Evolutionary conservation across 192 early-diverging fungal species (phyloP).

Genomic region (Podila verticillata): DNA sequence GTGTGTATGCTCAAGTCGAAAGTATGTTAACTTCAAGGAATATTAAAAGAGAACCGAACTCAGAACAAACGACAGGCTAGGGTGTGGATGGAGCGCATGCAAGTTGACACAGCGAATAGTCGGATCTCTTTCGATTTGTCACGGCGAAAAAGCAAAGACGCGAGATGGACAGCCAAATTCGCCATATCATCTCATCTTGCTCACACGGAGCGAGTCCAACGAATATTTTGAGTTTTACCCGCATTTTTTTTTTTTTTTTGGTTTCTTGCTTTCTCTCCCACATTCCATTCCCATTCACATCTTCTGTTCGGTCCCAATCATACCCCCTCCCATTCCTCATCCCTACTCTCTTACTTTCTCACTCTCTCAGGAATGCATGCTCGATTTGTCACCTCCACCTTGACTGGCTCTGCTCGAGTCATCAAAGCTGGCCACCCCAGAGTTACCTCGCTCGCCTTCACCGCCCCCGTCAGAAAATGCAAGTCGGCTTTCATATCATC

Average conservation of each 20-base stretch:
- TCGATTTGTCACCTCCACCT: conserved; percentile 30
- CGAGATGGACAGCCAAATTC: background rate
- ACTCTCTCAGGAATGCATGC: conserved; percentile 21
- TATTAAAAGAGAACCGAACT: too few relatives aligned
- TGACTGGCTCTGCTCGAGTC: conserved; percentile 33
- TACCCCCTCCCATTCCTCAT: background rate
- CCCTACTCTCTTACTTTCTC: background rate
- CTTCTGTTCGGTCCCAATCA: background rate
- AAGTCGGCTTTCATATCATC: background rate
- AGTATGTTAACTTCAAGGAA: too few relatives aligned
- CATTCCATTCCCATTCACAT: background rate
- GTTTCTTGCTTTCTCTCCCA: background rate
- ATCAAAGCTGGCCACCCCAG: conserved; percentile 13
- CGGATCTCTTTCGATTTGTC: background rate
- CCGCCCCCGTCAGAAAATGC: conserved; percentile 25
- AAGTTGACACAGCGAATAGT: too few relatives aligned
- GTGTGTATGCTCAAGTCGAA: too few relatives aligned
- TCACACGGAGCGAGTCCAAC: background rate
- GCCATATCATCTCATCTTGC: conserved; percentile 7
- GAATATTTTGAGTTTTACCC: background rate
- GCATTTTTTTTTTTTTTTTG: background rate
- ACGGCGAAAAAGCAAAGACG: background rate
- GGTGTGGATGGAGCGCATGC: too few relatives aligned
- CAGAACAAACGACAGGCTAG: too few relatives aligned
- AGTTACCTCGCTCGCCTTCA: conserved; percentile 21